phyloP scores from a whole-genome alignment of 2,329 filamentous ascomycete genomes.

The Ilyonectria sp. region DNA sequence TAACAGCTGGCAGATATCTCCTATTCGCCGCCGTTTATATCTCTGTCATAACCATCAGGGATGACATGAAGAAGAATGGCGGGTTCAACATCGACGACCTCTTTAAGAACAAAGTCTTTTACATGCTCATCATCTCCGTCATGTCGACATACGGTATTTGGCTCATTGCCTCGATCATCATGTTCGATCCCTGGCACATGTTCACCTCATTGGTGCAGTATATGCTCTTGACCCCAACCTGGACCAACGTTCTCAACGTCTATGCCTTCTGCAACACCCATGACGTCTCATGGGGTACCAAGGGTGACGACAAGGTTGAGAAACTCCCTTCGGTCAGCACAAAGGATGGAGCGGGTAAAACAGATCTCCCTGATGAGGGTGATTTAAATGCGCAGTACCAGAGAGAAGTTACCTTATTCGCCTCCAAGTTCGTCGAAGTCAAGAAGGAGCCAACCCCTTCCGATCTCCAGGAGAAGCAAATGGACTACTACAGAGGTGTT shows the following conservation, averaged over 20 bases:
- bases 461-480: constrained; percentile 83
- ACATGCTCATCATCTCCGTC: constrained; percentile 93
- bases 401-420: constrained; percentile 82
- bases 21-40: constrained; percentile 97
- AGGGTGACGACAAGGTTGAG: constrained; percentile 96
- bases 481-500: constrained; percentile 99
- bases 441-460: constrained; percentile 71
- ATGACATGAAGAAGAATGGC: constrained; percentile 72
- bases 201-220: constrained; percentile 96
- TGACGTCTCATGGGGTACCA: constrained; percentile 99
- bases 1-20: constrained; percentile 74
- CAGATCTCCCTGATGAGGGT: constrained; percentile 94
- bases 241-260: constrained; percentile 98
- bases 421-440: constrained; percentile 80
- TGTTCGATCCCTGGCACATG: constrained; percentile 99
- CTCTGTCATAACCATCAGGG: constrained; percentile 87
- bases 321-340: constrained; percentile 90
- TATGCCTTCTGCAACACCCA: constrained; percentile 99
- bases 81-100: constrained; percentile 81
- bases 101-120: constrained; percentile 91
- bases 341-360: constrained; percentile 91
- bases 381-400: constrained; percentile 98
- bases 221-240: constrained; percentile 93
- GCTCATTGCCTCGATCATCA: constrained; percentile 90
- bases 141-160: constrained; percentile 94